These are phyloP conservation scores for Hansenula sp. DNA, from an alignment of 1,139 yeast genomes.

Conservation along the genomic window DNA sequence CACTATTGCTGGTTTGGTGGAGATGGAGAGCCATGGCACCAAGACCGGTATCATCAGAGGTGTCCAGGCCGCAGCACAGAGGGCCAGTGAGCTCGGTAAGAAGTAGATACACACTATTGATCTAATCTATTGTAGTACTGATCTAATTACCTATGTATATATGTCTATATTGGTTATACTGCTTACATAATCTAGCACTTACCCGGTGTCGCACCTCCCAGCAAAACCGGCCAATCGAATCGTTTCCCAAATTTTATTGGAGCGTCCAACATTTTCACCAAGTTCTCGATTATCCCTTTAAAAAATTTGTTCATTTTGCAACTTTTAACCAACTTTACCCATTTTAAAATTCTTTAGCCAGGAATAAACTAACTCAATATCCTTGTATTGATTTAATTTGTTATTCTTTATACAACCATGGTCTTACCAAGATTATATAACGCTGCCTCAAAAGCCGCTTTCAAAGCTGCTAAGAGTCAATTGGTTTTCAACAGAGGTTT, in stretches of 20 bases:
- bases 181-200: not conserved
- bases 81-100: slow-evolving; percentile 77
- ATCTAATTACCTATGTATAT: too few relatives aligned
- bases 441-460: slow-evolving; percentile 85
- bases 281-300: slow-evolving; percentile 3
- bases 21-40: slow-evolving; percentile 88
- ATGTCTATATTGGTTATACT: not conserved
- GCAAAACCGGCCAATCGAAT: slow-evolving; percentile 11
- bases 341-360: not conserved
- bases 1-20: slow-evolving; percentile 91
- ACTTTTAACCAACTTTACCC: not conserved
- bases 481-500: slow-evolving; percentile 63
- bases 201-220: slow-evolving; percentile 3
- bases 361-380: not conserved
- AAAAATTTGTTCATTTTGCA: slow-evolving; percentile 4
- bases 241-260: slow-evolving; percentile 7
- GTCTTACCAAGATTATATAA: slow-evolving; percentile 90
- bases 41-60: slow-evolving; percentile 86
- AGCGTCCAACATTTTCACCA: slow-evolving; percentile 11
- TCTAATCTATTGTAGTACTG: not conserved
- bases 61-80: slow-evolving; percentile 83
- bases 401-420: slow-evolving; percentile 31
- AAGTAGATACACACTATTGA: slow-evolving; percentile 42
- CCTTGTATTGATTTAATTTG: not conserved
- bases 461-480: slow-evolving; percentile 86